A percentile compares a stretch with the other conserved stretches of the same genome.
Evolutionary conservation across 768 basidiomycete genomes (phyloP).

Genomic region (Tulasnella sp.): DNA sequence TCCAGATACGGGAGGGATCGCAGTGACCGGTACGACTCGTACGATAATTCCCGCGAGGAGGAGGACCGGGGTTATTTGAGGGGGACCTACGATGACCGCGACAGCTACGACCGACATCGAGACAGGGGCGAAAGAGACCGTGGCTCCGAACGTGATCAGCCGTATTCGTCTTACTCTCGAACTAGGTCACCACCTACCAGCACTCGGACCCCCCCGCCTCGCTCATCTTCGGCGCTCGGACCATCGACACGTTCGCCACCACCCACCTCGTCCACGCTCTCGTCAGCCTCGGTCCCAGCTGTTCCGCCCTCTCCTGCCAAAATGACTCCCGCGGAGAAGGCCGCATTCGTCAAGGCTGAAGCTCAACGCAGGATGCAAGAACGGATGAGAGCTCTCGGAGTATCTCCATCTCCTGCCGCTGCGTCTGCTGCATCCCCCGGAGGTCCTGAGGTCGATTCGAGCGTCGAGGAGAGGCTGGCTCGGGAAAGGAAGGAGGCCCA

Average conservation of each 20-base stretch:
- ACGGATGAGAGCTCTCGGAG: constrained; percentile 82
- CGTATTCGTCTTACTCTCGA: constrained; percentile 38
- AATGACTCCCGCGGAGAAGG: constrained; percentile 85
- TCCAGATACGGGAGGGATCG: constrained; percentile 53
- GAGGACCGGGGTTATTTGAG: constrained; percentile 37
- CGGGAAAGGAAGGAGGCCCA: constrained; percentile 91
- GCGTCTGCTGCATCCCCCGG: constrained; percentile 40
- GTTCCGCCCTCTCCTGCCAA: constrained; percentile 48
- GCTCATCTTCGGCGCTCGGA: constrained; percentile 46
- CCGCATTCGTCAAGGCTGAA: constrained; percentile 74
- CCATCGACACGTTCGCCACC: constrained; percentile 37
- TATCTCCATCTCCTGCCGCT: constrained; percentile 51
- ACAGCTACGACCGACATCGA: constrained; percentile 46
- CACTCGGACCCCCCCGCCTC: constrained; percentile 51
- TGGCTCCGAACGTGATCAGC: constrained; percentile 42
- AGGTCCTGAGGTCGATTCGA: constrained; percentile 61
- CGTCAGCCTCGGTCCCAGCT: constrained; percentile 45
- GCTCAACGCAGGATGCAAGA: constrained; percentile 82
- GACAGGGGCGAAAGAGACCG: constrained; percentile 50
- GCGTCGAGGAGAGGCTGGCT: constrained; percentile 81
- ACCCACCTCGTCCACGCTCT: constrained; percentile 48
- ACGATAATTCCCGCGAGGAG: constrained; percentile 45
- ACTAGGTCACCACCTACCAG: constrained; percentile 45
- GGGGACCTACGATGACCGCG: constrained; percentile 41
- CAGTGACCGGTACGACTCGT: constrained; percentile 38